A percentile compares a stretch with the other conserved stretches of the same genome.
Conservation (phyloP, 2,329 filamentous ascomycete species). For the Ascochyta rabiei region DNA sequence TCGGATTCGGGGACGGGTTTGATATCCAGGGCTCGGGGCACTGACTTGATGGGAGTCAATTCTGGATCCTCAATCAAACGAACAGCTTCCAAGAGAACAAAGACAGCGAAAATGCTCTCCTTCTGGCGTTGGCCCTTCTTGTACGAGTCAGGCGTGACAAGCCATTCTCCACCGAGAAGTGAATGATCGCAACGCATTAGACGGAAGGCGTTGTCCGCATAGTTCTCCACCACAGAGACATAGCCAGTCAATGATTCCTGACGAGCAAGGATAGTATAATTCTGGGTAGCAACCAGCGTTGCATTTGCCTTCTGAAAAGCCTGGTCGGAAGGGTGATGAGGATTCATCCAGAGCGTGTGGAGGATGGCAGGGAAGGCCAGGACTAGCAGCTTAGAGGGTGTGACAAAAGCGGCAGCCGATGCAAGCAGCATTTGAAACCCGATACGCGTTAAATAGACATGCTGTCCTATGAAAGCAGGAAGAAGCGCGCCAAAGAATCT, state of each 20-base stretch:
- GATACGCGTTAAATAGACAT: slow-evolving; percentile 70
- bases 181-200: slow-evolving; percentile 94
- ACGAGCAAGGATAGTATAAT: slow-evolving; percentile 79
- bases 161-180: slow-evolving; percentile 91
- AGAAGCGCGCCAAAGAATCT: slow-evolving; percentile 51
- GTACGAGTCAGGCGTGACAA: slow-evolving; percentile 56
- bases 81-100: slow-evolving; percentile 92
- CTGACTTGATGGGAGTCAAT: slow-evolving; percentile 2
- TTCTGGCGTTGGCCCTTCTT: slow-evolving; percentile 60
- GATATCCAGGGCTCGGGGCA: slow-evolving; percentile 43
- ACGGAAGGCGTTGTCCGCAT: slow-evolving; percentile 68
- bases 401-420: slow-evolving; percentile 66
- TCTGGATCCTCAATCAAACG: slow-evolving; percentile 68
- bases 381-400: slow-evolving; percentile 71
- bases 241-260: slow-evolving; percentile 90
- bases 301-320: slow-evolving; percentile 69
- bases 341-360: slow-evolving; percentile 74
- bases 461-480: slow-evolving; percentile 63
- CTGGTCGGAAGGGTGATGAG: slow-evolving; percentile 69
- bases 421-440: slow-evolving; percentile 74
- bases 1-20: slow-evolving; percentile 62
- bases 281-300: slow-evolving; percentile 63
- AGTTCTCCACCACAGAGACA: slow-evolving; percentile 83
- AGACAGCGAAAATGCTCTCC: slow-evolving; percentile 95
- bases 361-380: slow-evolving; percentile 74